Evolutionary conservation across 495 filamentous ascomycete species (phyloP).

Genomic region (Talaromyces stipitatus): DNA sequence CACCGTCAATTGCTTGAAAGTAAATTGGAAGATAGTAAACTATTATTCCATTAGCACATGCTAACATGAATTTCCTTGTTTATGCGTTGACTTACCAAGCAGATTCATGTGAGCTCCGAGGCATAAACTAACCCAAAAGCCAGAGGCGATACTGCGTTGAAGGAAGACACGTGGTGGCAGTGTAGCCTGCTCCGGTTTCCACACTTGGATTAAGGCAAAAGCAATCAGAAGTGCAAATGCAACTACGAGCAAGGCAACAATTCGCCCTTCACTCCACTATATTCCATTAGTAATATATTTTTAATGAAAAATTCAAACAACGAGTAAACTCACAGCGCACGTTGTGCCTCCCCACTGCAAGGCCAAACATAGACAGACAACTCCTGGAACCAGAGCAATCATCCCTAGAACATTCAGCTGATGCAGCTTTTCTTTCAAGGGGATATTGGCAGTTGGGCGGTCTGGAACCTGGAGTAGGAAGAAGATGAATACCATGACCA

Average conservation of each 20-base stretch:
- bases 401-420: slow-evolving; percentile 35
- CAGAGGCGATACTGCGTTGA: slow-evolving; percentile 18
- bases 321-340: slow-evolving; percentile 14
- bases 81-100: slow-evolving; percentile 69
- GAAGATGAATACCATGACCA: slow-evolving; percentile 17
- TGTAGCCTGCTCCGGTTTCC: slow-evolving; percentile 35
- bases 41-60: slow-evolving; percentile 13
- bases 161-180: slow-evolving; percentile 24
- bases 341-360: slow-evolving; percentile 43
- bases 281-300: slow-evolving; percentile 24
- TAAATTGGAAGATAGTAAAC: slow-evolving; percentile 25
- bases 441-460: neutral
- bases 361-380: slow-evolving; percentile 44
- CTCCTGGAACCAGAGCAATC: slow-evolving; percentile 36
- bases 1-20: slow-evolving; percentile 26
- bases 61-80: too few relatives aligned
- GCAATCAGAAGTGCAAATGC: slow-evolving; percentile 24
- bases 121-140: slow-evolving; percentile 48
- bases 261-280: slow-evolving; percentile 28
- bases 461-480: slow-evolving; percentile 24
- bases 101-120: slow-evolving; percentile 61
- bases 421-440: slow-evolving; percentile 30
- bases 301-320: slow-evolving; percentile 12
- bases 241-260: slow-evolving; percentile 30
- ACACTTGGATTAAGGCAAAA: slow-evolving; percentile 19